Conservation (phyloP, 106 monocot genomes). For the Iris macrosiphon region DNA sequence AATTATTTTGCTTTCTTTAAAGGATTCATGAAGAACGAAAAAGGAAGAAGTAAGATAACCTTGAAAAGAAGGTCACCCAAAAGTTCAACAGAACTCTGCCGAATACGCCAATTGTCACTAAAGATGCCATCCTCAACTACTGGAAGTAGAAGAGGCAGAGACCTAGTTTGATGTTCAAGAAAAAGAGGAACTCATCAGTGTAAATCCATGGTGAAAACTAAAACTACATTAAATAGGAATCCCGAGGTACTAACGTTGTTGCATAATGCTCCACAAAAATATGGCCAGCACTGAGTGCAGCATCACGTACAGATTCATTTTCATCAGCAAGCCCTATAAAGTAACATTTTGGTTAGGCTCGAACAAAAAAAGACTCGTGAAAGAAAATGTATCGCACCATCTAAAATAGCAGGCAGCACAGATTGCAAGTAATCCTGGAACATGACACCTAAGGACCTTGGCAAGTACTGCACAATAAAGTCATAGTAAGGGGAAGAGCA, state of each 20-base stretch:
- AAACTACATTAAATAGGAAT: conserved; percentile 6
- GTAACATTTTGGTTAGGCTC: conserved; percentile 4
- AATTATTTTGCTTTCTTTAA: too few relatives aligned
- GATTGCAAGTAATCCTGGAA: conserved; percentile 92
- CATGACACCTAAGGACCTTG: conserved; percentile 82
- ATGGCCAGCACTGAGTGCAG: conserved; percentile 97
- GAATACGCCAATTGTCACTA: conserved; percentile 97
- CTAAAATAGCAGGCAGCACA: conserved; percentile 92
- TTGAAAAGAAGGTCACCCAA: conserved; percentile 97
- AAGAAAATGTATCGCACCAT: conserved; percentile 45
- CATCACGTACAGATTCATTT: conserved; percentile 99
- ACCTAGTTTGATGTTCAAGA: conserved; percentile 33
- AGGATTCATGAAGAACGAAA: too few relatives aligned
- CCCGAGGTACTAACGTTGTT: conserved; percentile 47
- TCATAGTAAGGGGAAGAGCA: conserved; percentile 15
- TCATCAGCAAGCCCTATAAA: conserved; percentile 94
- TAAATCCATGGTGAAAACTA: not conserved
- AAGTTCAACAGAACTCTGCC: conserved; percentile 98
- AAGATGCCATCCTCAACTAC: conserved; percentile 97
- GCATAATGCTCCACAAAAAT: conserved; percentile 99
- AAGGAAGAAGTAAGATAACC: conserved; percentile 25
- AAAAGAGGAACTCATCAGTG: conserved; percentile 3
- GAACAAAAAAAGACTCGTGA: not conserved
- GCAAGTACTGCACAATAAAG: conserved; percentile 62
- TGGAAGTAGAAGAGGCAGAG: conserved; percentile 86